phyloP scores from a whole-genome alignment of 1,139 yeast genomes.

The Saccharomyces pastorianus region DNA sequence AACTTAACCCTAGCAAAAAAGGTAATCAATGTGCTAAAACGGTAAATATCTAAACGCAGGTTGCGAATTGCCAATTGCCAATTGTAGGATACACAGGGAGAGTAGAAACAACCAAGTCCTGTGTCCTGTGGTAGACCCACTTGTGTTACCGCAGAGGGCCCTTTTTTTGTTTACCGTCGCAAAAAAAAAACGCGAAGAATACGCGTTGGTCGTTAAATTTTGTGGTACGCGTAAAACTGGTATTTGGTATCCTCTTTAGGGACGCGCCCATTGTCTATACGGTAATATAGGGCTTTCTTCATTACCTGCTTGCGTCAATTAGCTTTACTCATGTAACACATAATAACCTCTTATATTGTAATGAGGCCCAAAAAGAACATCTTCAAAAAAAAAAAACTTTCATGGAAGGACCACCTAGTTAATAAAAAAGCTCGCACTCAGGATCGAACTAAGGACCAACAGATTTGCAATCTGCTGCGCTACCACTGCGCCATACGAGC shows the following conservation, averaged over 20 bases:
- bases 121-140: not conserved
- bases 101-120: not conserved
- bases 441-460: constrained; percentile 84
- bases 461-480: constrained; percentile 91
- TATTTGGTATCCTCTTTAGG: not conserved
- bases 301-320: not conserved
- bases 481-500: constrained; percentile 86
- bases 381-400: not conserved
- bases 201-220: not conserved
- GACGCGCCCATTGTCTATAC: not conserved
- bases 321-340: not conserved
- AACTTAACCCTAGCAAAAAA: not conserved
- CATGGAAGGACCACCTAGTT: not conserved
- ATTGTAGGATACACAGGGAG: not conserved
- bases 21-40: not conserved
- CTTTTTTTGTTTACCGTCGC: constrained; percentile 4
- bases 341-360: not conserved
- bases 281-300: not conserved
- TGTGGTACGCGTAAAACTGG: not conserved
- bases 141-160: constrained; percentile 1
- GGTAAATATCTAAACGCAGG: not conserved
- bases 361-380: not conserved
- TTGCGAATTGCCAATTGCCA: constrained; percentile 1
- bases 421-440: constrained; percentile 56
- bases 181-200: constrained; percentile 1